A percentile compares a stretch with the other conserved stretches of the same genome.
These are phyloP conservation scores for Pleurotus djamor DNA, from an alignment of 768 basidiomycete species.

Conservation along the genomic window DNA sequence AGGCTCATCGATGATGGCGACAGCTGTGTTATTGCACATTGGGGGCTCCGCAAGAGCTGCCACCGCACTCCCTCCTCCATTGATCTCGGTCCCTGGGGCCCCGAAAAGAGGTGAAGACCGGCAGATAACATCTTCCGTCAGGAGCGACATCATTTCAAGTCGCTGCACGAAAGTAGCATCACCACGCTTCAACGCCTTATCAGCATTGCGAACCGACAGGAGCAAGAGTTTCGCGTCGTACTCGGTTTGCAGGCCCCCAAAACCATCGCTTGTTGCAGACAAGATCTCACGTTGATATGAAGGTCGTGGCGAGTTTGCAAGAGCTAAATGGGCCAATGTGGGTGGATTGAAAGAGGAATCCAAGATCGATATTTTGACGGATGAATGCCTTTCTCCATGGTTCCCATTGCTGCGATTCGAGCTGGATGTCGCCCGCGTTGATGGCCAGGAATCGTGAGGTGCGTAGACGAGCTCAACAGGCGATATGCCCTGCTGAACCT, in stretches of 20 bases:
- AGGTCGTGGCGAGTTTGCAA: slow-evolving; percentile 49
- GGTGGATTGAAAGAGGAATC: slow-evolving; percentile 96
- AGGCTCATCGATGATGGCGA: slow-evolving; percentile 84
- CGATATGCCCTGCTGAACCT: slow-evolving; percentile 42
- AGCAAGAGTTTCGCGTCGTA: slow-evolving; percentile 79
- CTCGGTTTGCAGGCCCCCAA: slow-evolving; percentile 16
- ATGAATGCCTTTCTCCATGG: slow-evolving; percentile 8
- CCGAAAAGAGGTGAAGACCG: neutral
- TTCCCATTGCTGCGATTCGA: neutral
- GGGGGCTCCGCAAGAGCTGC: slow-evolving; percentile 8
- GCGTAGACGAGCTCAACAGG: slow-evolving; percentile 59
- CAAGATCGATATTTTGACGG: slow-evolving; percentile 65
- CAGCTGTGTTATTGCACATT: slow-evolving; percentile 51
- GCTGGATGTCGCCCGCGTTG: slow-evolving; percentile 24
- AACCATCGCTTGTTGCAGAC: slow-evolving; percentile 1
- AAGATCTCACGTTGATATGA: neutral
- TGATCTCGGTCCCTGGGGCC: neutral
- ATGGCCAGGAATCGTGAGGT: slow-evolving; percentile 67
- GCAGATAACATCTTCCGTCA: slow-evolving; percentile 45
- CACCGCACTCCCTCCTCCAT: neutral
- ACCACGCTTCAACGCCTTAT: slow-evolving; percentile 68
- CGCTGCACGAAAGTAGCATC: slow-evolving; percentile 80
- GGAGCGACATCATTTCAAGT: slow-evolving; percentile 82
- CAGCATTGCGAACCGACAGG: slow-evolving; percentile 83
- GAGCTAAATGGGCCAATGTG: slow-evolving; percentile 78